Conservation (phyloP, 2,329 filamentous ascomycete species). For the Blastomyces emzantsi region DNA sequence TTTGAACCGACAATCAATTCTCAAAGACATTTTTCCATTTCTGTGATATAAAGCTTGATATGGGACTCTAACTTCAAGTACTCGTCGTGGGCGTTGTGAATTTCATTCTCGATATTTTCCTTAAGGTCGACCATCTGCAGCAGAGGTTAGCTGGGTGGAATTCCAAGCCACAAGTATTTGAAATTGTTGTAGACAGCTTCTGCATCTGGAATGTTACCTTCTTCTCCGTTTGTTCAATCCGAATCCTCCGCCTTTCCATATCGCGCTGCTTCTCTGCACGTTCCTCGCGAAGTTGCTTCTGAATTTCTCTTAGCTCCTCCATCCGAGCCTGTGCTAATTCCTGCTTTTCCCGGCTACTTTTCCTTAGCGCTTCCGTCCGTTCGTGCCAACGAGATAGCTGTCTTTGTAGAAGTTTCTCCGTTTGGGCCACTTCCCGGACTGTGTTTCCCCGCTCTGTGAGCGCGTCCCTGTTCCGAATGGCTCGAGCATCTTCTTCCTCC, state of each 20-base stretch:
- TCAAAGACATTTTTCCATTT: slow-evolving; percentile 86
- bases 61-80: slow-evolving; percentile 97
- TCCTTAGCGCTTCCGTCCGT: slow-evolving; percentile 72
- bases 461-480: slow-evolving; percentile 73
- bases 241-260: slow-evolving; percentile 82
- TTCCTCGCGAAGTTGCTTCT: slow-evolving; percentile 75
- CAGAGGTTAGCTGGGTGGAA: slow-evolving; percentile 17
- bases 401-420: slow-evolving; percentile 71
- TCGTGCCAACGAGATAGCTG: slow-evolving; percentile 81
- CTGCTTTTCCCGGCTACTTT: slow-evolving; percentile 72
- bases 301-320: slow-evolving; percentile 75
- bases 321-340: slow-evolving; percentile 75
- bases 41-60: slow-evolving; percentile 93
- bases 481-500: slow-evolving; percentile 77
- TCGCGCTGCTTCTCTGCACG: slow-evolving; percentile 78
- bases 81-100: slow-evolving; percentile 82
- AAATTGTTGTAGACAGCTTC: not conserved
- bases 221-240: slow-evolving; percentile 97
- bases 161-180: not conserved
- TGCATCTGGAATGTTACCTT: slow-evolving; percentile 54
- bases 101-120: slow-evolving; percentile 92
- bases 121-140: slow-evolving; percentile 90
- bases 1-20: not conserved
- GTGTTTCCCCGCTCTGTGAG: slow-evolving; percentile 82
- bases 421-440: slow-evolving; percentile 82